phyloP scores from a whole-genome alignment of 73 alveolate genomes.

The Blepharisma japonicum region DNA sequence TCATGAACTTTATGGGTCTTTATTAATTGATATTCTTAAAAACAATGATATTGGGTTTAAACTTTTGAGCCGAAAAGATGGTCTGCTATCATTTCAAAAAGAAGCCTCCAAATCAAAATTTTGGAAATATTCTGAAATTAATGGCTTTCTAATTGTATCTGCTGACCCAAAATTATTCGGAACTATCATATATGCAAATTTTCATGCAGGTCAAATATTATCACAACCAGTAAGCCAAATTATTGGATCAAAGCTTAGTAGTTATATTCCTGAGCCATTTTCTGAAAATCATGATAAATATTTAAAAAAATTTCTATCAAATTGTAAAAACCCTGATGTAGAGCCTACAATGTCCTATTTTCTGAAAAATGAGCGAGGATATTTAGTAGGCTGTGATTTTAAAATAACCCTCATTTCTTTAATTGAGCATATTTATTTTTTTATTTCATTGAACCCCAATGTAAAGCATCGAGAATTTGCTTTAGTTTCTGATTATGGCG shows the following conservation, averaged over 20 bases:
- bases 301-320: neutral
- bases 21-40: no score
- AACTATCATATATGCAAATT: neutral
- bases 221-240: neutral
- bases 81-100: no score
- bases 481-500: neutral
- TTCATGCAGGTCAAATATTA: neutral
- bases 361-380: slow-evolving; percentile 1
- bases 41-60: no score
- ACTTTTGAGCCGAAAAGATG: no score
- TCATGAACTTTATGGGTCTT: no score
- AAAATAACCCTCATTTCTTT: neutral
- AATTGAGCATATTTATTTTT: neutral
- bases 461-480: neutral
- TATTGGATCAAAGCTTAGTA: neutral
- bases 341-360: neutral
- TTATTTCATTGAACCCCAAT: neutral
- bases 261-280: neutral
- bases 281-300: neutral
- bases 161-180: neutral
- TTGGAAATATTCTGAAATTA: neutral
- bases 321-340: neutral
- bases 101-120: neutral
- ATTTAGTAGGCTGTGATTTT: neutral
- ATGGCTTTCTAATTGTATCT: slow-evolving; percentile 15